A percentile compares a stretch with the other conserved stretches of the same genome.
These are phyloP conservation scores for Psilocybe tampanensis DNA, from an alignment of 768 basidiomycete species.

Conservation along the genomic window DNA sequence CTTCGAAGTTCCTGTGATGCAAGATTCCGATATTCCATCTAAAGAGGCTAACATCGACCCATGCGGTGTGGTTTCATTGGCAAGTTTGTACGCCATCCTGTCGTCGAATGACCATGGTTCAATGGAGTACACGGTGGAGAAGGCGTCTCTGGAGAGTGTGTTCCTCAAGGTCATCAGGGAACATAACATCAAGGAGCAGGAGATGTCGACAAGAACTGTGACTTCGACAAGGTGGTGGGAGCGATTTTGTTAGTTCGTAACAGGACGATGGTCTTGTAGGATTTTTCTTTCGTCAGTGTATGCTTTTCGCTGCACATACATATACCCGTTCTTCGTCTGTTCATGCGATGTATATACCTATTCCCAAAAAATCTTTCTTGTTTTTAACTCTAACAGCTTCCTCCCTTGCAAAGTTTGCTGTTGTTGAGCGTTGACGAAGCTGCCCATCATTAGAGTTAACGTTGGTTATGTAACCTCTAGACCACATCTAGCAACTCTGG, in stretches of 20 bases:
- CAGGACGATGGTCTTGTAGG: background rate
- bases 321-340: no score
- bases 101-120: constrained; percentile 55
- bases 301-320: no score
- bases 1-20: constrained; percentile 66
- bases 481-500: no score
- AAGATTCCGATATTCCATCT: background rate
- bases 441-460: no score
- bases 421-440: background rate
- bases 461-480: no score
- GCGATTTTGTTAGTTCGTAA: background rate
- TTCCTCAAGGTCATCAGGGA: constrained; percentile 74
- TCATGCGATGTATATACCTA: no score
- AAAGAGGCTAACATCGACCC: background rate
- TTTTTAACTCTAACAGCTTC: no score
- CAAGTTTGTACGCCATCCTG: constrained; percentile 59
- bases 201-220: background rate
- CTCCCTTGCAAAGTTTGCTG: no score
- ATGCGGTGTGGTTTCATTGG: constrained; percentile 47
- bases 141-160: constrained; percentile 69
- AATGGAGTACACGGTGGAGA: constrained; percentile 71
- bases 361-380: no score
- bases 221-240: background rate
- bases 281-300: no score
- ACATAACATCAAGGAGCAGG: constrained; percentile 28